Evolutionary conservation across 208 protist genomes (phyloP).

Genomic region (Crithidia acanthocephali): DNA sequence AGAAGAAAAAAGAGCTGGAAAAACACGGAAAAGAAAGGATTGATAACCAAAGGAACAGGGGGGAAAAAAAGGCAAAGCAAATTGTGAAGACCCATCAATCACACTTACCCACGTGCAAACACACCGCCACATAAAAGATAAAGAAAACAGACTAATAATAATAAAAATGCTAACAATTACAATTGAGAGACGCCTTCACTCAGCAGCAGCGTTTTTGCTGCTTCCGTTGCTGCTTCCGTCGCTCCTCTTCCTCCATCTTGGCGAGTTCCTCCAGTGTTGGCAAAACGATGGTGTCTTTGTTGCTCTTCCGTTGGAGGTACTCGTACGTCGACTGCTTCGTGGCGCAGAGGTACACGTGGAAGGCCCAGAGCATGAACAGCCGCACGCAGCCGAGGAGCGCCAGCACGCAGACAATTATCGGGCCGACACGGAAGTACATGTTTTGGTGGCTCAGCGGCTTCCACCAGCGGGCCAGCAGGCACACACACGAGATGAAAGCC

Average conservation of each 20-base stretch:
- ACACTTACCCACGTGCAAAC: no score
- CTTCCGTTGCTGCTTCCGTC: not conserved
- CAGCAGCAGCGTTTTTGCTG: not conserved
- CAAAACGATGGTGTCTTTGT: not conserved
- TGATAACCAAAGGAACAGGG: conserved; percentile 1
- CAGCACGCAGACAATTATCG: conserved; percentile 53
- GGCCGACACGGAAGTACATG: conserved; percentile 65
- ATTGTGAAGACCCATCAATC: no score
- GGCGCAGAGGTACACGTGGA: conserved; percentile 70
- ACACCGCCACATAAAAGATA: no score
- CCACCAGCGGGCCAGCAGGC: conserved; percentile 69
- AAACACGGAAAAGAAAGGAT: conserved; percentile 15
- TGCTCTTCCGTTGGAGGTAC: conserved; percentile 41
- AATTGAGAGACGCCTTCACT: not conserved
- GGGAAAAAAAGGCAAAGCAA: no score
- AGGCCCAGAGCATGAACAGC: conserved; percentile 56
- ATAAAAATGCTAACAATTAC: not conserved
- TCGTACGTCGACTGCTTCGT: conserved; percentile 70
- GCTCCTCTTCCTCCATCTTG: not conserved
- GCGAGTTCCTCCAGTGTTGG: conserved; percentile 7
- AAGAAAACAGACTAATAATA: conserved; percentile 3
- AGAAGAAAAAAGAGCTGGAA: not conserved
- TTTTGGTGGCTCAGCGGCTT: conserved; percentile 40
- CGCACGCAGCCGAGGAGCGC: conserved; percentile 43
- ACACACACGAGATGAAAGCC: conserved; percentile 40